Evolutionary conservation across 2,329 filamentous ascomycete species (phyloP), one percentile per base, ranked within the genome.

Genomic region (Pseudopyrenochaeta lycopersici): DNA sequence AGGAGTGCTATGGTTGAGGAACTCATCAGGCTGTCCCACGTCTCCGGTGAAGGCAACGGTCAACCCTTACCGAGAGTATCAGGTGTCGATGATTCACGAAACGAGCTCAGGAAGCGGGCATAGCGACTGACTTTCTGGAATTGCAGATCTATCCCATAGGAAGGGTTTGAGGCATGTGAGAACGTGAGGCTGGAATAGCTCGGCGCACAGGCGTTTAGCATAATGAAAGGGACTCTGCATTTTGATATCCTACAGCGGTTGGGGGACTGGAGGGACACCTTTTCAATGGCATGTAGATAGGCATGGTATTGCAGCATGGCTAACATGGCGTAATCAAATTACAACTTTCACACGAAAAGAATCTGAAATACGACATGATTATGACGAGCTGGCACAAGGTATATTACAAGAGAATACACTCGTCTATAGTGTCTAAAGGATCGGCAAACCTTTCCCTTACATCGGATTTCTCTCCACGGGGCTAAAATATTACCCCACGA

Each of bases 1-100:
- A 52, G 66, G 39, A 67, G 71, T 14, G 71, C 68, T 2, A 77
- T 77, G 75, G 56, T 76, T 60, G 66, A 70, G 12, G 70, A 76
- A 57, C 47, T 77, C 38, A 61, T 73, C 11, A 57, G 73, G 15
- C 44, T 77, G 17, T 67, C 64, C 18, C 69, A 74, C 50, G 58
- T 75, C 14, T 63, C 51, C 0, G 65, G 63, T 3, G 36, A 52
- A 7, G 67, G 65, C 7, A 65, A 70, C 21, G 68, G 64, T 7
- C 60, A 58, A 42, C 66, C 71, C 30, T 44, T 73, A 11, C 67
- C 67, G 6, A 57, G 62, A 17, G 51, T 60, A n/a, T 59, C 56
- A 3, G 69, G 60, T 7, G 46, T 63, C 6, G 63, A 68, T 7
- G 52, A 52, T 18, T 44, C 36, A 15, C 61, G 55, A 15, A 35